phyloP scores from a whole-genome alignment of 1,139 yeast genomes.

The Pichia inconspicua region DNA sequence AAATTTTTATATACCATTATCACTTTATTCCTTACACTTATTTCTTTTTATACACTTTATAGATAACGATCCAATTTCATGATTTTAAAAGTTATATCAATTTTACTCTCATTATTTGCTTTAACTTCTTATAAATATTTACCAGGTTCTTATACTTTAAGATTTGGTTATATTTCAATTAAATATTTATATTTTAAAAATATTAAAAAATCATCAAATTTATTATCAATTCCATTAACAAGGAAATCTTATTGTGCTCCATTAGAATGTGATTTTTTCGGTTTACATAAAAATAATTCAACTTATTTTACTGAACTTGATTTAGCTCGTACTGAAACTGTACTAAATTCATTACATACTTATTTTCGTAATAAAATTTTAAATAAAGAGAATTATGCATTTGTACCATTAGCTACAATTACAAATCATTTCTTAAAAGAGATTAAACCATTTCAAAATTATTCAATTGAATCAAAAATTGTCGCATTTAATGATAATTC shows the following conservation, averaged over 20 bases:
- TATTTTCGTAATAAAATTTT: constrained; percentile 2
- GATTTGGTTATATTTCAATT: constrained; percentile 49
- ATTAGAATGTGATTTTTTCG: constrained; percentile 74
- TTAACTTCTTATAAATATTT: constrained; percentile 43
- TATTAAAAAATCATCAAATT: too few species aligned
- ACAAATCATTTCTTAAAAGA: constrained; percentile 64
- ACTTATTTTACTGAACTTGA: constrained; percentile 84
- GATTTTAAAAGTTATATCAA: not conserved
- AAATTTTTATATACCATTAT: too few species aligned
- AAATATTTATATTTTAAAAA: constrained; percentile 32
- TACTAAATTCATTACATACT: constrained; percentile 30
- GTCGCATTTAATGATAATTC: constrained; percentile 86
- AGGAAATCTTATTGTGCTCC: constrained; percentile 59
- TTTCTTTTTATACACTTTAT: not conserved
- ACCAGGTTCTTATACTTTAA: constrained; percentile 58
- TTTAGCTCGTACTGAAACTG: constrained; percentile 60
- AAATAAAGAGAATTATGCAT: constrained; percentile 37
- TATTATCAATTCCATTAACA: too few species aligned
- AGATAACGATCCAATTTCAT: not conserved
- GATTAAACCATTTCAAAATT: constrained; percentile 57
- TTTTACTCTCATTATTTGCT: constrained; percentile 2
- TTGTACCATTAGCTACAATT: constrained; percentile 72
- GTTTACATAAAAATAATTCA: constrained; percentile 74
- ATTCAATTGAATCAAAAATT: constrained; percentile 49
- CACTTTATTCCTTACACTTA: not conserved